phyloP scores from a whole-genome alignment of 2,329 filamentous ascomycete species.

The Dothiorella sarmentorum region DNA sequence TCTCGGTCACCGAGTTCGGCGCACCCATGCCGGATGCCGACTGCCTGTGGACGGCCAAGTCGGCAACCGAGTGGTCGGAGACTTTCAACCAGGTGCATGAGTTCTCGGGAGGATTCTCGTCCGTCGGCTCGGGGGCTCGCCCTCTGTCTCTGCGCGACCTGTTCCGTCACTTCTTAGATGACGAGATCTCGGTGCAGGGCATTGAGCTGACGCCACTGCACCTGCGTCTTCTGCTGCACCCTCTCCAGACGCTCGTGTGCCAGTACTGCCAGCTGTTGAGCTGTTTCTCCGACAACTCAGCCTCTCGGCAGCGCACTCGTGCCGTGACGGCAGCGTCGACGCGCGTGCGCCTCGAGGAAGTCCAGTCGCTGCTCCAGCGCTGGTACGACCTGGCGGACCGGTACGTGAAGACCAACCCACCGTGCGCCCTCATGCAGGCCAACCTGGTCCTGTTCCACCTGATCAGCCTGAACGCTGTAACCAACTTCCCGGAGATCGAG shows the following conservation, averaged over 20 bases:
- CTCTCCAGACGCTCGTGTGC: slow-evolving; percentile 62
- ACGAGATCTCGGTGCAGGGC: slow-evolving; percentile 55
- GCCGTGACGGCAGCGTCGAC: slow-evolving; percentile 59
- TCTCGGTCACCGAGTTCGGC: slow-evolving; percentile 63
- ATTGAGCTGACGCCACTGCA: slow-evolving; percentile 55
- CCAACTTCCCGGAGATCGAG: slow-evolving; percentile 66
- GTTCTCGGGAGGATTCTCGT: slow-evolving; percentile 51
- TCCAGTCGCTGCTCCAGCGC: slow-evolving; percentile 59
- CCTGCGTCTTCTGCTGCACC: slow-evolving; percentile 65
- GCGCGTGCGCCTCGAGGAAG: slow-evolving; percentile 60
- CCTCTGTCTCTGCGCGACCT: slow-evolving; percentile 61
- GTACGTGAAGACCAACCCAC: slow-evolving; percentile 54
- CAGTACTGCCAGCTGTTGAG: slow-evolving; percentile 63
- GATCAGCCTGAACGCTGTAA: slow-evolving; percentile 65
- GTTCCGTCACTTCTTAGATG: slow-evolving; percentile 65
- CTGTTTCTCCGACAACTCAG: slow-evolving; percentile 57
- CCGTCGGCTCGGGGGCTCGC: slow-evolving; percentile 51
- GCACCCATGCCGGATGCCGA: slow-evolving; percentile 64
- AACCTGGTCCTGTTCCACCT: slow-evolving; percentile 69
- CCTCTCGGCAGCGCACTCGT: slow-evolving; percentile 45
- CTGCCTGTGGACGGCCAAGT: slow-evolving; percentile 59
- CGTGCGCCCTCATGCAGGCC: slow-evolving; percentile 59
- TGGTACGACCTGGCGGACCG: slow-evolving; percentile 65
- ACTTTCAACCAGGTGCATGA: slow-evolving; percentile 59
- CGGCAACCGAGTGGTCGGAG: slow-evolving; percentile 57